Conservation (phyloP, 768 basidiomycete species). For the Neoboletus magnificus region DNA sequence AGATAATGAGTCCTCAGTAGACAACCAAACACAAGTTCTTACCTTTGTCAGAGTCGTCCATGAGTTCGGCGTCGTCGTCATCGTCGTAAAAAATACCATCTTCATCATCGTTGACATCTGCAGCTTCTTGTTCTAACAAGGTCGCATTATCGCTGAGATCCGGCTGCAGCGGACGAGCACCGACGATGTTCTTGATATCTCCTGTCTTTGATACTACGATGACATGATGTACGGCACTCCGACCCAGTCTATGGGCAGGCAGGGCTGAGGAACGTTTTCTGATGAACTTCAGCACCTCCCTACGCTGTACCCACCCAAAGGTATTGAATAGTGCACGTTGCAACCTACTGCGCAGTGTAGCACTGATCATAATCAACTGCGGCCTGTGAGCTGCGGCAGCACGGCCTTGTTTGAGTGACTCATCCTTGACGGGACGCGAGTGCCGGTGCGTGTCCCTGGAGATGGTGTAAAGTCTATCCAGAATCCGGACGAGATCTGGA, state of each 20-base stretch:
- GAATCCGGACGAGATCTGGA: slow-evolving; percentile 53
- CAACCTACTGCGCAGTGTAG: slow-evolving; percentile 57
- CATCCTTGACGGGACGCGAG: neutral
- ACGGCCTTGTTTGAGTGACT: slow-evolving; percentile 6
- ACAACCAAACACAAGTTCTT: neutral
- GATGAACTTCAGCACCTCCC: slow-evolving; percentile 33
- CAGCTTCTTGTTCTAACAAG: neutral
- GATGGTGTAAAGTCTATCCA: slow-evolving; percentile 54
- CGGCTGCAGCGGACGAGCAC: slow-evolving; percentile 32
- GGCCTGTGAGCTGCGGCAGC: slow-evolving; percentile 32
- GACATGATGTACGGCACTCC: slow-evolving; percentile 48
- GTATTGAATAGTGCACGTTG: slow-evolving; percentile 42
- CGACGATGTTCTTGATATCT: slow-evolving; percentile 51
- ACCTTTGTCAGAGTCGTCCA: slow-evolving; percentile 24
- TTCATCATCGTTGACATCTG: slow-evolving; percentile 1
- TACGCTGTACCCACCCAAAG: slow-evolving; percentile 56
- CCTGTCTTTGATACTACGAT: slow-evolving; percentile 58
- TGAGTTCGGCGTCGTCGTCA: slow-evolving; percentile 18
- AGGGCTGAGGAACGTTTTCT: slow-evolving; percentile 24
- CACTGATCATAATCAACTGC: slow-evolving; percentile 68
- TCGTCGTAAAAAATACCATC: slow-evolving; percentile 25
- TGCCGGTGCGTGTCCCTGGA: slow-evolving; percentile 15
- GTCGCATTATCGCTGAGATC: neutral
- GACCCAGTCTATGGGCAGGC: slow-evolving; percentile 27
- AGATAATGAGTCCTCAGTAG: slow-evolving; percentile 5